phyloP scores from a whole-genome alignment of 2,329 filamentous ascomycete species.

The Byssothecium circinans region DNA sequence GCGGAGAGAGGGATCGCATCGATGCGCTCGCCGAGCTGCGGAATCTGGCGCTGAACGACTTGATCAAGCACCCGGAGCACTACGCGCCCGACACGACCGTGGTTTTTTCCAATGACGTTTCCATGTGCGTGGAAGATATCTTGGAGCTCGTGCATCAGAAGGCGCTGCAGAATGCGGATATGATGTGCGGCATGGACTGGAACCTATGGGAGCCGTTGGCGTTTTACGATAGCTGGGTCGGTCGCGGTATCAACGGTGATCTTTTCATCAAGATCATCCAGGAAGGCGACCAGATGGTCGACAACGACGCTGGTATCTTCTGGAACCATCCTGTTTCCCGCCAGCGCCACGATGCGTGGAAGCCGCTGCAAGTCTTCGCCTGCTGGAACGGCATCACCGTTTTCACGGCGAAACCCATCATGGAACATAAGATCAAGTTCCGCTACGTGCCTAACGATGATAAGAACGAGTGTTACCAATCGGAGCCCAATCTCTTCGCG shows the following conservation, averaged over 20 bases:
- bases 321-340: constrained; percentile 50
- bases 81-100: constrained; percentile 95
- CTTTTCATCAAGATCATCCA: constrained; percentile 58
- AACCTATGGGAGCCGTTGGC: constrained; percentile 48
- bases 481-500: constrained; percentile 59
- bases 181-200: constrained; percentile 65
- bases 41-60: constrained; percentile 56
- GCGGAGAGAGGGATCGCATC: constrained; percentile 46
- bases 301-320: constrained; percentile 41
- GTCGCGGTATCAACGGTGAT: constrained; percentile 56
- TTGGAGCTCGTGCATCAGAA: constrained; percentile 59
- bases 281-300: constrained; percentile 51
- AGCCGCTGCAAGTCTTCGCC: constrained; percentile 62
- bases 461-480: constrained; percentile 54
- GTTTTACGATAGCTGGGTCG: constrained; percentile 63
- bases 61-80: constrained; percentile 66
- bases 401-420: constrained; percentile 53
- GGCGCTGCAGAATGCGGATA: constrained; percentile 51
- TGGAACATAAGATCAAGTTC: constrained; percentile 51
- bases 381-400: constrained; percentile 63
- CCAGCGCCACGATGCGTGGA: constrained; percentile 35
- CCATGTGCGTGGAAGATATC: constrained; percentile 53
- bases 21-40: constrained; percentile 53
- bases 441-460: constrained; percentile 32
- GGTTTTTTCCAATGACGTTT: constrained; percentile 85